A percentile compares a stretch with the other conserved stretches of the same genome.
phyloP scores from a whole-genome alignment of 2,329 filamentous ascomycete genomes.

The Albifimbria verrucaria region DNA sequence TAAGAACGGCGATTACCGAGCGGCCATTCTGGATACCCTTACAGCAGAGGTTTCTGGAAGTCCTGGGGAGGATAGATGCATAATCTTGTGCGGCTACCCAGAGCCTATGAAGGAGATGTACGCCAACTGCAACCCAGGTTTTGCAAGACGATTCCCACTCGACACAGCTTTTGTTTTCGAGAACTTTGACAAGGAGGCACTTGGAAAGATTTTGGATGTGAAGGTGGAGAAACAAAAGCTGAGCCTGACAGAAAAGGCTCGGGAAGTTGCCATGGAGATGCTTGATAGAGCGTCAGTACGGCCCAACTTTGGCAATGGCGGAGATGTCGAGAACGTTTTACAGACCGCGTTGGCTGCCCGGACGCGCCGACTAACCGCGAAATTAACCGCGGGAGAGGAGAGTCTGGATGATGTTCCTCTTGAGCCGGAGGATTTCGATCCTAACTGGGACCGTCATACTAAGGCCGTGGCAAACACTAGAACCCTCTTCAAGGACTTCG shows the following conservation, averaged over 20 bases:
- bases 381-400: slow-evolving; percentile 13
- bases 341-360: slow-evolving; percentile 20
- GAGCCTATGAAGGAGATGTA: slow-evolving; percentile 71
- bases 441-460: slow-evolving; percentile 51
- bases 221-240: slow-evolving; percentile 60
- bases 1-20: slow-evolving; percentile 46
- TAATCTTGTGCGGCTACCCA: slow-evolving; percentile 69
- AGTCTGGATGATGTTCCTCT: slow-evolving; percentile 18
- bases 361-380: slow-evolving; percentile 19
- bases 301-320: slow-evolving; percentile 72
- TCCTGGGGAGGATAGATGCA: slow-evolving; percentile 69
- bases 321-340: slow-evolving; percentile 61
- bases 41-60: slow-evolving; percentile 70
- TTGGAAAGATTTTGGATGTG: slow-evolving; percentile 58
- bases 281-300: slow-evolving; percentile 59
- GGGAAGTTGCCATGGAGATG: slow-evolving; percentile 54
- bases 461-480: slow-evolving; percentile 39
- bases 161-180: slow-evolving; percentile 65
- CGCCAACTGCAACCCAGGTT: slow-evolving; percentile 67
- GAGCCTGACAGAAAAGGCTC: slow-evolving; percentile 48
- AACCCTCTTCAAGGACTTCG: slow-evolving; percentile 54
- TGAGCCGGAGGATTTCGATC: slow-evolving; percentile 49
- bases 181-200: slow-evolving; percentile 59
- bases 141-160: slow-evolving; percentile 64
- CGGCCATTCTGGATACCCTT: slow-evolving; percentile 69